phyloP scores from a whole-genome alignment of 2,329 filamentous ascomycete species.

The Claviceps sp. region DNA sequence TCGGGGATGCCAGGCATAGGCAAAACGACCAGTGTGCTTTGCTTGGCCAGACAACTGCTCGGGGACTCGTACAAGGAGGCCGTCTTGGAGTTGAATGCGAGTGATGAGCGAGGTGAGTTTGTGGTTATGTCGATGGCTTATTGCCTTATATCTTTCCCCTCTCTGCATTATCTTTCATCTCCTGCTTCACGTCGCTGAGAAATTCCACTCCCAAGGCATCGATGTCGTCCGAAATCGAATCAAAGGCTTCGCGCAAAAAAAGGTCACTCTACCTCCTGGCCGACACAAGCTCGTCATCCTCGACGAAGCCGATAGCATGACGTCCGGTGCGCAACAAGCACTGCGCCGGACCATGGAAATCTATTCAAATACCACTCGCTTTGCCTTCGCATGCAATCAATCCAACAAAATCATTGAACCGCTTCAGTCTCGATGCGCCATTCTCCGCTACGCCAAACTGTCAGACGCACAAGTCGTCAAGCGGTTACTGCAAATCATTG shows the following conservation, averaged over 20 bases:
- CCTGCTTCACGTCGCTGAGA: not conserved
- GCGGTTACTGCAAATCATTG: slow-evolving; percentile 79
- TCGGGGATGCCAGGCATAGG: slow-evolving; percentile 99
- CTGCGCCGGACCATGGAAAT: slow-evolving; percentile 97
- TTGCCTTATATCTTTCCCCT: not conserved
- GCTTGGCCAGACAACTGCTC: slow-evolving; percentile 79
- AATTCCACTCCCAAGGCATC: slow-evolving; percentile 47
- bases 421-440: slow-evolving; percentile 92
- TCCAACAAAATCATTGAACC: slow-evolving; percentile 99
- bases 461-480: slow-evolving; percentile 90
- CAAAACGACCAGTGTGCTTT: slow-evolving; percentile 92
- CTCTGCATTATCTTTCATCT: not conserved
- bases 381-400: slow-evolving; percentile 97
- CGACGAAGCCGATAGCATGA: slow-evolving; percentile 98
- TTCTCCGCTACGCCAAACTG: slow-evolving; percentile 82
- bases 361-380: slow-evolving; percentile 89
- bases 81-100: slow-evolving; percentile 89
- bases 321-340: slow-evolving; percentile 88
- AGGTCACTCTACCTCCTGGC: slow-evolving; percentile 83
- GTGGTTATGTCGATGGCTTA: too few species aligned
- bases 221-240: slow-evolving; percentile 95
- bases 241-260: slow-evolving; percentile 98
- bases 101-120: slow-evolving; percentile 67
- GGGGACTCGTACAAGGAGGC: slow-evolving; percentile 95
- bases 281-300: slow-evolving; percentile 95